phyloP scores from a whole-genome alignment of 2,329 filamentous ascomycete species.

The Cladophialophora psammophila region DNA sequence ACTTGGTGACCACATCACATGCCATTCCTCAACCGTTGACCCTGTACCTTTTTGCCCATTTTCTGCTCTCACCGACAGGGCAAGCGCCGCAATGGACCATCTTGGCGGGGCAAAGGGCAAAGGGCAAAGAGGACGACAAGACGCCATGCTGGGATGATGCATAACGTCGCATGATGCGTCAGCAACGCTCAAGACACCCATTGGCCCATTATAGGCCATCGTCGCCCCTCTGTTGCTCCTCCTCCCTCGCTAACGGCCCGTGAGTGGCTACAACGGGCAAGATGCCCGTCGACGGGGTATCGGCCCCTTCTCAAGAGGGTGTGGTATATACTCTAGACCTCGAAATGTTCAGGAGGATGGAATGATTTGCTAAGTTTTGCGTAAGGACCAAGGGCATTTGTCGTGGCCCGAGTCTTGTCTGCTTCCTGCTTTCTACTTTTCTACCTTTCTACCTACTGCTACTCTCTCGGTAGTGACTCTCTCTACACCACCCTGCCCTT shows the following conservation, averaged over 20 bases:
- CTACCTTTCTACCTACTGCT: too few relatives aligned
- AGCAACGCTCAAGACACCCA: slow-evolving; percentile 7
- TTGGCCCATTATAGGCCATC: slow-evolving; percentile 9
- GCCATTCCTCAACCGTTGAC: too few relatives aligned
- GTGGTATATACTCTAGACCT: too few relatives aligned
- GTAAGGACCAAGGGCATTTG: background rate
- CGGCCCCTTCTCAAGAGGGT: background rate
- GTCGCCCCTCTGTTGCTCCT: background rate
- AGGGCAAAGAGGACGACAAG: background rate
- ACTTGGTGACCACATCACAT: too few relatives aligned
- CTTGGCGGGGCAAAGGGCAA: background rate
- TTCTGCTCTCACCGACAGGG: background rate
- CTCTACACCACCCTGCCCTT: background rate
- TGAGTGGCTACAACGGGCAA: background rate
- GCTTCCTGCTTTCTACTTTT: background rate
- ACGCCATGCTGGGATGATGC: slow-evolving; percentile 1
- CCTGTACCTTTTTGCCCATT: background rate
- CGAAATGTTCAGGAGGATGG: slow-evolving; percentile 6
- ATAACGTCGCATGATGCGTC: slow-evolving; percentile 24
- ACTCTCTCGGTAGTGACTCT: too few relatives aligned
- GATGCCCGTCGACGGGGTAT: background rate
- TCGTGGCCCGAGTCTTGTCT: background rate
- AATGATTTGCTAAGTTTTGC: slow-evolving; percentile 18
- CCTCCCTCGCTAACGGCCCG: background rate
- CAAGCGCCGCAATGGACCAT: background rate